Conservation (phyloP, 495 filamentous ascomycete genomes). For the Elasticomyces elasticus region DNA sequence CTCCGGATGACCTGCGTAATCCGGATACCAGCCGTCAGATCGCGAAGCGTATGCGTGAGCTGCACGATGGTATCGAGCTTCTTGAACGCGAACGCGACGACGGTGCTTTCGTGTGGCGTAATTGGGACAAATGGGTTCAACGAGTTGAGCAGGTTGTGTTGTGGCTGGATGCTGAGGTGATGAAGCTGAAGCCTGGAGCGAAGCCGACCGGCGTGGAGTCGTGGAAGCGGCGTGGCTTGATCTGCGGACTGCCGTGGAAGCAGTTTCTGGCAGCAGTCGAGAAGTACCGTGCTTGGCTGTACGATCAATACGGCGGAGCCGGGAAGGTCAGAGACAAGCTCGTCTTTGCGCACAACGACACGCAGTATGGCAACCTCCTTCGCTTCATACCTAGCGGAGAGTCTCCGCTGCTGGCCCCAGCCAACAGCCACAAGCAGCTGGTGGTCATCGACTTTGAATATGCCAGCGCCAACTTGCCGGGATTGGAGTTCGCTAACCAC, state of each 20-base stretch:
- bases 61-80: conserved; percentile 88
- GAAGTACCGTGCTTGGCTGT: conserved; percentile 65
- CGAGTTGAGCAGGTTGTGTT: conserved; percentile 66
- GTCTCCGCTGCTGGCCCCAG: conserved; percentile 78
- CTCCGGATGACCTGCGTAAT: conserved; percentile 62
- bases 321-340: conserved; percentile 60
- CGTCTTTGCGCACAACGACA: conserved; percentile 97
- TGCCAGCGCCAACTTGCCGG: conserved; percentile 76
- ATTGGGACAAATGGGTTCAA: conserved; percentile 92
- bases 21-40: conserved; percentile 83
- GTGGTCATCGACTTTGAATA: conserved; percentile 99
- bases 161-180: conserved; percentile 63
- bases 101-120: conserved; percentile 75
- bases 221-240: conserved; percentile 60
- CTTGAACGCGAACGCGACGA: conserved; percentile 63
- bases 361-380: conserved; percentile 96
- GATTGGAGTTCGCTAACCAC: conserved; percentile 93
- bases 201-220: conserved; percentile 31
- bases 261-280: conserved; percentile 66
- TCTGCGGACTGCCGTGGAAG: conserved; percentile 80
- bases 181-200: conserved; percentile 31
- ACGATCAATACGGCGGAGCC: conserved; percentile 57
- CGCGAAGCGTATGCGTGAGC: conserved; percentile 94
- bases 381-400: conserved; percentile 74
- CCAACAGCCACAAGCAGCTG: conserved; percentile 87